A percentile compares a stretch with the other conserved stretches of the same genome.
phyloP scores from a whole-genome alignment of 1,139 yeast species.

The Debaryomyces robertsiae region DNA sequence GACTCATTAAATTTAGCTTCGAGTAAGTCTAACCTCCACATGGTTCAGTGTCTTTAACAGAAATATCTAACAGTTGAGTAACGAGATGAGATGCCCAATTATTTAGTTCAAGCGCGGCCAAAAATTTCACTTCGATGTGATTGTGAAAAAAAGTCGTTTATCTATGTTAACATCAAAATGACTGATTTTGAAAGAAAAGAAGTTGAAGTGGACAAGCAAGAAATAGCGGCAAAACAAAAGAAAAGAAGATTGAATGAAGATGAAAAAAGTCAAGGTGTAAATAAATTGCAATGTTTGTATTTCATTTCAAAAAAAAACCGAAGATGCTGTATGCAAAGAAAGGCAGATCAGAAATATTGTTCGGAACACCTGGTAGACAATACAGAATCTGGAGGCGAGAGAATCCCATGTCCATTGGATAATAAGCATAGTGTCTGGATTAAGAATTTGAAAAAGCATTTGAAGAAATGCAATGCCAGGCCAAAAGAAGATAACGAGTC shows the following conservation, averaged over 20 bases:
- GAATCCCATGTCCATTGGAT: conserved; percentile 81
- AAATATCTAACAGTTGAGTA: too few species aligned
- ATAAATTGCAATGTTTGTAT: conserved; percentile 44
- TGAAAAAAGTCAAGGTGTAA: neutral
- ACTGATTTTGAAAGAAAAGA: neutral
- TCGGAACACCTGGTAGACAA: conserved; percentile 56
- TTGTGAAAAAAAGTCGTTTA: conserved; percentile 12
- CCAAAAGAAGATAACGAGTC: conserved; percentile 33
- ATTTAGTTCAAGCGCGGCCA: conserved; percentile 7
- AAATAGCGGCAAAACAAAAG: conserved; percentile 1
- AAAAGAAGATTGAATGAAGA: conserved; percentile 15
- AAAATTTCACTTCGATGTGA: conserved; percentile 11
- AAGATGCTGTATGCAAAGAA: conserved; percentile 64
- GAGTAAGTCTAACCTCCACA: conserved; percentile 56
- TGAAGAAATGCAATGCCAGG: conserved; percentile 60
- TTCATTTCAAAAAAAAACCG: conserved; percentile 51
- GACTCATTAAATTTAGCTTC: conserved; percentile 48
- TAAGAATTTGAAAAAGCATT: conserved; percentile 56
- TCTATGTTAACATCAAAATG: neutral
- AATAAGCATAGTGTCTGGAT: conserved; percentile 74
- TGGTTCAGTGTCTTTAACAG: conserved; percentile 4
- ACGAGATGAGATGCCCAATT: conserved; percentile 17
- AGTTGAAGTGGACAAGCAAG: neutral
- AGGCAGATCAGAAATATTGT: conserved; percentile 54
- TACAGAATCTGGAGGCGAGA: conserved; percentile 22